Conservation (phyloP, 495 filamentous ascomycete species). For the Xylaria curta region DNA sequence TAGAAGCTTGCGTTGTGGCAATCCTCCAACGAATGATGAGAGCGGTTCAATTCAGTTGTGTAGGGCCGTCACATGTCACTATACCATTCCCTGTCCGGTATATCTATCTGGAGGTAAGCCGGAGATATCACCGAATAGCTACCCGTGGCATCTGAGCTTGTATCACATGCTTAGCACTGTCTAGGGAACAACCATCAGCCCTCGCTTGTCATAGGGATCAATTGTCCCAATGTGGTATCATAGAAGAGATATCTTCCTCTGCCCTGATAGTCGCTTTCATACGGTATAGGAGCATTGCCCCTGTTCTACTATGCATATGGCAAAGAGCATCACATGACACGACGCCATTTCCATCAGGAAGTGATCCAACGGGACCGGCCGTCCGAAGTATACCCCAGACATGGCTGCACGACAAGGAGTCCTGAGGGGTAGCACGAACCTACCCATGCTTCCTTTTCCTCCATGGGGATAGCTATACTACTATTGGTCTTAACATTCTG, state of each 20-base stretch:
- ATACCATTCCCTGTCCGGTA: slow-evolving; percentile 2
- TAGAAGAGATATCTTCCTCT: background rate
- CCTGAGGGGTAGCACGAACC: background rate
- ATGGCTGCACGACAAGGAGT: background rate
- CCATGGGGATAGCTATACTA: background rate
- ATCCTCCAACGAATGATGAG: slow-evolving; percentile 23
- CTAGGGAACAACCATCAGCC: background rate
- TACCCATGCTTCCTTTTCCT: background rate
- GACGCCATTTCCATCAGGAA: background rate
- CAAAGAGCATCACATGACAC: slow-evolving; percentile 12
- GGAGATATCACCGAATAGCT: slow-evolving; percentile 15
- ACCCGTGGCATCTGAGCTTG: background rate
- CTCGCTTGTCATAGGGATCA: background rate
- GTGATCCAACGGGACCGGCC: background rate
- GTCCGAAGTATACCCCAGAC: slow-evolving; percentile 11
- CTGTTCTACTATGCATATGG: background rate
- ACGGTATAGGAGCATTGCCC: background rate
- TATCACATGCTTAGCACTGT: slow-evolving; percentile 5
- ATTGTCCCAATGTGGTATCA: slow-evolving; percentile 1
- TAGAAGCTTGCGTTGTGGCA: slow-evolving; percentile 33
- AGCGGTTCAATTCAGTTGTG: background rate
- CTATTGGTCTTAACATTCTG: slow-evolving; percentile 11
- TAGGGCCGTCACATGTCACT: slow-evolving; percentile 29
- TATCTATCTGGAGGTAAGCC: slow-evolving; percentile 23
- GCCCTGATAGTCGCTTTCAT: background rate